phyloP scores from a whole-genome alignment of 225 moss, liverwort and hornwort species.

The Polytrichum formosum region DNA sequence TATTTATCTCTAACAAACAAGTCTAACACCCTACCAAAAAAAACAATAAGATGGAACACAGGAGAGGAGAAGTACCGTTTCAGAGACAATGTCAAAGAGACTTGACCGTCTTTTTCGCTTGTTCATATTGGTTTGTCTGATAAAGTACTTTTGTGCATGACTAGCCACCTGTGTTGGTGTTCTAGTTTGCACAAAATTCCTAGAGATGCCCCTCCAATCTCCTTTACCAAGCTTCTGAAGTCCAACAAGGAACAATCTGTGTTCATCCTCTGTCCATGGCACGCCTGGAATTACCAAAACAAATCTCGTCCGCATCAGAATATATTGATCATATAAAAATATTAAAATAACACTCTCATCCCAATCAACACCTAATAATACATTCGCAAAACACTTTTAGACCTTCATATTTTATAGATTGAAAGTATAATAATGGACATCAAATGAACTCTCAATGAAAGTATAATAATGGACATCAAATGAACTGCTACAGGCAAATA shows the following conservation, averaged over 20 bases:
- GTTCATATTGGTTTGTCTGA: conserved; percentile 95
- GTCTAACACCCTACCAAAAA: neutral
- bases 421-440: too few relatives aligned
- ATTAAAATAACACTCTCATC: too few relatives aligned
- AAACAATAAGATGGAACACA: neutral
- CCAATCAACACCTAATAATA: too few relatives aligned
- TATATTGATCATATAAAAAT: neutral
- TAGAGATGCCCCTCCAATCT: conserved; percentile 97
- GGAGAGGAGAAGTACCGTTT: conserved; percentile 47
- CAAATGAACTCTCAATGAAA: too few relatives aligned
- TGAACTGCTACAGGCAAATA: too few relatives aligned
- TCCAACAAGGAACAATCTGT: conserved; percentile 87
- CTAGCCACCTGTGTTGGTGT: conserved; percentile 99
- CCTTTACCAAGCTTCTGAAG: conserved; percentile 98
- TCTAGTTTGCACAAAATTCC: conserved; percentile 94
- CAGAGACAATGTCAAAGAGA: conserved; percentile 98
- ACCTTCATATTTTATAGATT: too few relatives aligned
- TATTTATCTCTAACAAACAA: too few relatives aligned
- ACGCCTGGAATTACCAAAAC: conserved; percentile 56
- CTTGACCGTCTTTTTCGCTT: conserved; percentile 98
- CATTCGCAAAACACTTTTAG: too few relatives aligned
- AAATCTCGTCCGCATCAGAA: neutral
- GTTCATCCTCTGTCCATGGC: conserved; percentile 99
- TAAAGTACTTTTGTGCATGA: conserved; percentile 98
- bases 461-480: too few relatives aligned